Evolutionary conservation across 495 filamentous ascomycete species (phyloP), one percentile per base, ranked within the genome.

Genomic region (Penicillium flavigenum): DNA sequence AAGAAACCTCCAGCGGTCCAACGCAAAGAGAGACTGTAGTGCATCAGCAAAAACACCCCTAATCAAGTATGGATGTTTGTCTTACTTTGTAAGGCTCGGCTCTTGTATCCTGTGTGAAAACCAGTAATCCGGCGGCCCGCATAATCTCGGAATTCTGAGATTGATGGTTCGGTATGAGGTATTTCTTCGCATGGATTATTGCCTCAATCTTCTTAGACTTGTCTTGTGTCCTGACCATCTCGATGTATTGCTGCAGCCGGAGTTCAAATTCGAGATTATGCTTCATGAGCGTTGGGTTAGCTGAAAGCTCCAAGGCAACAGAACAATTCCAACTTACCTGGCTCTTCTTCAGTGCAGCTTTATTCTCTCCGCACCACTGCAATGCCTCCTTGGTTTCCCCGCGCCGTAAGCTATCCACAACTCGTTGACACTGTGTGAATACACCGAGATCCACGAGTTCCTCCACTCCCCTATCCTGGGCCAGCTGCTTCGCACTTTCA

Each of bases 171-270:
- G 83, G 82, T 19, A 82, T 73, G 16, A 98, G 81, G 72, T 86
- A 89, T 67, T 89, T 96, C 64, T 81, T 86, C 6, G 91, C 92
- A 70, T 97, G 88, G 20, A 73, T 67, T 56, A 88, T 87, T n/a
- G 92, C 89, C 56, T 96, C 91, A 51, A 85, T 64, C 26, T 87
- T 78, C 61, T 88, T 89, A 5, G 65, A 46, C 31, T 69, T 76
- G 17, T 85, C 73, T 43, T 80, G 79, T 36, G 76, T 84, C 42
- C 94, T 80, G 50, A 95, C 82, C 55, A 97, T 79, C 68, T 98
- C 94, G 60, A 98, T 92, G 69, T 89, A 97, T 68, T 98, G 91
- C 72, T 98, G 94, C 61, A 95, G 78, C n/a, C 95, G 85, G 10
- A 98, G 81, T 79, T 96, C 88, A 67, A 96, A 94, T 69, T 98